Evolutionary conservation across 441 rosid genomes (phyloP).

Genomic region (Macaranga tanarius): DNA sequence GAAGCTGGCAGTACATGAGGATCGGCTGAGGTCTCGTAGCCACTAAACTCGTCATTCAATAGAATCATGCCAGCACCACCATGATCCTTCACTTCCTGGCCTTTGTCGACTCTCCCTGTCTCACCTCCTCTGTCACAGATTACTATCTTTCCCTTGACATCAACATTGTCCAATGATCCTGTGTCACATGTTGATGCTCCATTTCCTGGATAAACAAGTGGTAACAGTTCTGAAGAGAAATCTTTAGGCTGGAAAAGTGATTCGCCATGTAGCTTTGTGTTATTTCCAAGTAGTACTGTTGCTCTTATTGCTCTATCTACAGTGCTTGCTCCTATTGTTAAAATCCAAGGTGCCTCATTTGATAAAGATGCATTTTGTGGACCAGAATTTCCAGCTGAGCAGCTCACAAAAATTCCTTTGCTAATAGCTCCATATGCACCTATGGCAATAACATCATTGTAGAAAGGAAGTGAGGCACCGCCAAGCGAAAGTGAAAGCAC

Average conservation of each 20-base stretch:
- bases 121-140: conserved; percentile 40
- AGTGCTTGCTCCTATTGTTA: conserved; percentile 63
- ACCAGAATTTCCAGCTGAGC: conserved; percentile 48
- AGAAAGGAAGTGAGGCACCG: conserved; percentile 24
- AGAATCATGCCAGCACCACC: conserved; percentile 43
- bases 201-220: conserved; percentile 44
- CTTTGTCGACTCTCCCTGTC: conserved; percentile 14
- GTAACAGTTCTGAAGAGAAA: conserved; percentile 32
- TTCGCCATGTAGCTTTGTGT: conserved; percentile 35
- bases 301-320: conserved; percentile 42
- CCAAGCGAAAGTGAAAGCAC: conserved; percentile 53
- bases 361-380: conserved; percentile 29
- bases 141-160: conserved; percentile 47
- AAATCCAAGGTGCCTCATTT: conserved; percentile 69
- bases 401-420: conserved; percentile 41
- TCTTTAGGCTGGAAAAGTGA: conserved; percentile 40
- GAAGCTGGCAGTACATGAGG: conserved; percentile 37
- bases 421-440: conserved; percentile 46
- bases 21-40: conserved; percentile 16
- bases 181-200: conserved; percentile 24
- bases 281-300: conserved; percentile 41
- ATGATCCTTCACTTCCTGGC: conserved; percentile 34
- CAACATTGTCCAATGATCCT: conserved; percentile 35
- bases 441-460: conserved; percentile 39
- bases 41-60: conserved; percentile 20